Evolutionary conservation across 129 eudicot species (phyloP).

Genomic region (Artemisia annua): DNA sequence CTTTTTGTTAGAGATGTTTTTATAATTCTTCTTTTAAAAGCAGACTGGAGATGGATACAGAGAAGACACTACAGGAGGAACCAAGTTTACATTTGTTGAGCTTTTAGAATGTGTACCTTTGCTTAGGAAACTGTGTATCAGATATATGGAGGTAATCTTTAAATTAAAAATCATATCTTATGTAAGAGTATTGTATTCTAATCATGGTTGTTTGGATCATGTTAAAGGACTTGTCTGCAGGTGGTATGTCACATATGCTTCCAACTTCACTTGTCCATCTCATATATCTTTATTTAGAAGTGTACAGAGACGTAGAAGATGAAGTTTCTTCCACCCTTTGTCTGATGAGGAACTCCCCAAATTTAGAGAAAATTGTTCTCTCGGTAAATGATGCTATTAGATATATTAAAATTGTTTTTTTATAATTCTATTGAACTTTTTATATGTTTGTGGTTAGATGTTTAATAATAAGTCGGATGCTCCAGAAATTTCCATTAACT

Average conservation of each 20-base stretch:
- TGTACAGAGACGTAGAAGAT: background rate
- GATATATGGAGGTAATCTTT: background rate
- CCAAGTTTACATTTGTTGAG: background rate
- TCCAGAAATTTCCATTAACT: too few relatives aligned
- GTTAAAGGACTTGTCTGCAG: conserved; percentile 1
- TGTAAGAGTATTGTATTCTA: background rate
- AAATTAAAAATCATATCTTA: background rate
- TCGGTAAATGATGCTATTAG: background rate
- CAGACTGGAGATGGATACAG: background rate
- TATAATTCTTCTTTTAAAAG: background rate
- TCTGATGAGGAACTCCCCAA: conserved; percentile 13
- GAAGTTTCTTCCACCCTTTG: background rate
- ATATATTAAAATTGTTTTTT: background rate
- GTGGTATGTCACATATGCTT: conserved; percentile 12
- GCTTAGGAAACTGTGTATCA: background rate
- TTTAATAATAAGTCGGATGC: background rate
- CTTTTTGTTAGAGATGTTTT: background rate
- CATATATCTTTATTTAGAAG: background rate
- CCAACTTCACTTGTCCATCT: background rate
- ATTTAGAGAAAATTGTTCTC: background rate
- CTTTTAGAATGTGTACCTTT: conserved; percentile 13
- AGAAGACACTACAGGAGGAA: background rate
- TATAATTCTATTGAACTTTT: background rate
- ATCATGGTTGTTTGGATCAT: background rate
- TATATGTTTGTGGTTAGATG: background rate